Conservation (phyloP, 257 asterid genomes). For the Solanum paucissectum region DNA sequence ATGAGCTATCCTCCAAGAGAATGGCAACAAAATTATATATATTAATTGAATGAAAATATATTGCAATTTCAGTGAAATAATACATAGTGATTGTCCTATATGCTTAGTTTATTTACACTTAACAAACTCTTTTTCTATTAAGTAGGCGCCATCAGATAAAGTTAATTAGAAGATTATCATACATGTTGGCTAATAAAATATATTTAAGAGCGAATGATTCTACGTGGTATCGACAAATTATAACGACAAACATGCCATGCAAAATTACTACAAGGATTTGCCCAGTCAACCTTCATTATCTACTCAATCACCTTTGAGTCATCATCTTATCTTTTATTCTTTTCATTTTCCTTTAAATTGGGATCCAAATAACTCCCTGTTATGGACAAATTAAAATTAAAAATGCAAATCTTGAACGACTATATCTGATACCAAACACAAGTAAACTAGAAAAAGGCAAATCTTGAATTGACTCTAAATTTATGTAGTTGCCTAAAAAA, state of each 20-base stretch:
- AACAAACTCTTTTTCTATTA: not conserved
- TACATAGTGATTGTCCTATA: not conserved
- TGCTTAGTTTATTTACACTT: not conserved
- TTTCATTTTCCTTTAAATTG: not conserved
- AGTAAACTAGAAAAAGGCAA: too few relatives aligned
- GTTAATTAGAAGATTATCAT: not conserved
- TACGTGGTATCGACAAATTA: not conserved
- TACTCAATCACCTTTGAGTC: not conserved
- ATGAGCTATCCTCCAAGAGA: not conserved
- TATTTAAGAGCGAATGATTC: not conserved
- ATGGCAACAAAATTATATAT: not conserved
- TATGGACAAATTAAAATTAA: not conserved
- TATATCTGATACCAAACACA: too few relatives aligned
- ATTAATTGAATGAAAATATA: not conserved
- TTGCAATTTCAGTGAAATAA: not conserved
- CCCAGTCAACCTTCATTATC: not conserved
- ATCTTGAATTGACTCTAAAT: too few relatives aligned
- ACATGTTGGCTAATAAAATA: not conserved
- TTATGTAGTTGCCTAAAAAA: too few relatives aligned
- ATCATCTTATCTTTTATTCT: not conserved
- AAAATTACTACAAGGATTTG: not conserved
- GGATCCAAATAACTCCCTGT: not conserved
- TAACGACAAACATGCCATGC: not conserved
- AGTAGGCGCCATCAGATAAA: not conserved
- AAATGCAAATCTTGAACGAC: too few relatives aligned